Base-by-base conservation (phyloP, 2,329 filamentous ascomycete species). In the Aspergillus sclerotialis region DNA sequence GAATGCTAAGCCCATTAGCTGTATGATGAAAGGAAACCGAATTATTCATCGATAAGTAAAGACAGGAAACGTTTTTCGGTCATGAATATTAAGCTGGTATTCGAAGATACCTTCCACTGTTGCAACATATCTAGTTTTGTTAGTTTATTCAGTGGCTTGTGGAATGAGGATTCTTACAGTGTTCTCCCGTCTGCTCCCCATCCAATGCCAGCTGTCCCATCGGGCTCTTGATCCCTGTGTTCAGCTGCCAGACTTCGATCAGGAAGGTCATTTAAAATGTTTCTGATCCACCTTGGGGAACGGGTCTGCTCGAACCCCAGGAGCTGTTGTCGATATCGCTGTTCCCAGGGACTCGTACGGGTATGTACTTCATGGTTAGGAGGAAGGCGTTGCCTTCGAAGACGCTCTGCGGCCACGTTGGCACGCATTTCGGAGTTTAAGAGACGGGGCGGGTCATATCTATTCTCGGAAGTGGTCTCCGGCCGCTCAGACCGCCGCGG, bases 71-170 rank as follows among this genome's bases (percentile, higher is more conserved):
- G 60, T 67, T 50, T 68, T 69, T 32, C 67, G 64, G 40, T 69
- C 67, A 25, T 60, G 56, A 27, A 66, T 49, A 39, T 70, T 68
- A 39, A 70, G 42, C 26, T 63, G 56, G 42, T 62, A 68, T 44
- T 70, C 64, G 34, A 68, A 67, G 16, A 70, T 69, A 12, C 67
- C 67, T 39, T 66, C 57, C 30, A 68, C 55, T 5, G 66, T 68
- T n/a, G 61, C 67, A 39, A 68, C 58, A 38, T 65, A 70, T 42
- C 67, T 70, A 39, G 44, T 36, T 35, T 30, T 36, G 17, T 36
- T 24, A 32, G 18, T 12, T 21, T 33, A 28, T 31, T 17, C 4
- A 15, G 21, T 24, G 10, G 25, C 19, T 25, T 15, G n/a, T 18
- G 13, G 15, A 35, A 14, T 12, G 21, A 27, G 19, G 32, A 17